These are phyloP conservation scores for Senna tora DNA, from an alignment of 306 rosid species.

Conservation along the genomic window DNA sequence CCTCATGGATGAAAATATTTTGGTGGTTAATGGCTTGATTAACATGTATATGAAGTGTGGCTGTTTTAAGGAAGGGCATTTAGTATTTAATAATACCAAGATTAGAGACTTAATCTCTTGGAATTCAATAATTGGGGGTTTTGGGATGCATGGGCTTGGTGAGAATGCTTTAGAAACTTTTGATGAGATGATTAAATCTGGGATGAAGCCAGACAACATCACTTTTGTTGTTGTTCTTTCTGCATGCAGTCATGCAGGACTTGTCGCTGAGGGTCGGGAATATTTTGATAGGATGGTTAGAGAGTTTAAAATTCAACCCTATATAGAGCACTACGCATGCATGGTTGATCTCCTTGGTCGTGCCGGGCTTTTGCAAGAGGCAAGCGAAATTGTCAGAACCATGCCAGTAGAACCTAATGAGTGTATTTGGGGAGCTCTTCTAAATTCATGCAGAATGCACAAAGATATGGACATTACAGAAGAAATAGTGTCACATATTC, in stretches of 20 bases:
- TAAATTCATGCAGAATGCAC: slow-evolving; percentile 75
- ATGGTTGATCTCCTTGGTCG: slow-evolving; percentile 87
- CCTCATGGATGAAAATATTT: slow-evolving; percentile 59
- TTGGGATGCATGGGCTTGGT: slow-evolving; percentile 85
- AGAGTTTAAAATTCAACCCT: slow-evolving; percentile 62
- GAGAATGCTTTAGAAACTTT: slow-evolving; percentile 65
- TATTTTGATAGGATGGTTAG: slow-evolving; percentile 57
- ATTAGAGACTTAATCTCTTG: slow-evolving; percentile 71
- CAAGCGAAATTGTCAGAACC: slow-evolving; percentile 58
- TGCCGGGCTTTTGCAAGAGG: slow-evolving; percentile 79
- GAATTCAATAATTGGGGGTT: slow-evolving; percentile 82
- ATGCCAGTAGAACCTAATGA: slow-evolving; percentile 82
- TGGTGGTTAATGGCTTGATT: slow-evolving; percentile 80
- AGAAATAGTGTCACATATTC: slow-evolving; percentile 57
- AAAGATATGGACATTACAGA: slow-evolving; percentile 58
- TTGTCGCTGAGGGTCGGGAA: slow-evolving; percentile 59
- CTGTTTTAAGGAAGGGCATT: slow-evolving; percentile 59
- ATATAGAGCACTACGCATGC: slow-evolving; percentile 83
- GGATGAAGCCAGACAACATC: slow-evolving; percentile 66
- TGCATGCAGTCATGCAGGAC: slow-evolving; percentile 86
- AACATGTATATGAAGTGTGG: slow-evolving; percentile 88
- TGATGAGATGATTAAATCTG: slow-evolving; percentile 56
- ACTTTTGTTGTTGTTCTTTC: slow-evolving; percentile 74
- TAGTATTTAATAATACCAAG: slow-evolving; percentile 57
- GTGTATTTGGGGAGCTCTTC: slow-evolving; percentile 77